Percentiles rank a stretch among this genome's conserved stretches.
Conservation (phyloP, 1,139 yeast genomes). For the Kodamaea derodonti region DNA sequence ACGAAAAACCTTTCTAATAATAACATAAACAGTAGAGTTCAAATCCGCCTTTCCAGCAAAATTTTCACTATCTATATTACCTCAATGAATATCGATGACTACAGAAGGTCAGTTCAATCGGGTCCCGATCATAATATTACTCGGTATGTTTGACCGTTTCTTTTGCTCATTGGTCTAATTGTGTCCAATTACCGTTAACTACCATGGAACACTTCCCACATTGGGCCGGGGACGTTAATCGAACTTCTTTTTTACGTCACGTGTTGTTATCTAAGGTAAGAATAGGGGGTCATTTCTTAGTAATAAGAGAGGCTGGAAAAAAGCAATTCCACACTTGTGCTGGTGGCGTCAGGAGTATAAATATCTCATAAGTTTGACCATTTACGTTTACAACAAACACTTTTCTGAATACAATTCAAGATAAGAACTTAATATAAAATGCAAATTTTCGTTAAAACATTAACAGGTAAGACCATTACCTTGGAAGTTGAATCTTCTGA, state of each 20-base stretch:
- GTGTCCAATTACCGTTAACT: neutral
- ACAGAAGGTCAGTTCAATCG: too few species aligned
- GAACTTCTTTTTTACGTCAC: neutral
- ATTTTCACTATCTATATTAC: too few species aligned
- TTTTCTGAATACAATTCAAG: neutral
- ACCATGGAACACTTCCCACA: neutral
- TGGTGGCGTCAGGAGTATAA: neutral
- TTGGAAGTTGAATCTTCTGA: conserved; percentile 70
- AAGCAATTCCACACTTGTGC: neutral
- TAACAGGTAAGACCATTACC: conserved; percentile 70
- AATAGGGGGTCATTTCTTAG: neutral
- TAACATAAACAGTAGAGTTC: too few species aligned
- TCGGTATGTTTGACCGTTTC: neutral
- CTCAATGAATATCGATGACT: too few species aligned
- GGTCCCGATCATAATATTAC: too few species aligned
- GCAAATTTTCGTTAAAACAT: conserved; percentile 47
- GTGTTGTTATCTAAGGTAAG: neutral
- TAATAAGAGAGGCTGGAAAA: neutral
- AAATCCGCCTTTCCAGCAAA: too few species aligned
- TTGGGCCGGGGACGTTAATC: neutral
- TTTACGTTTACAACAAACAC: neutral
- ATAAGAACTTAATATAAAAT: conserved; percentile 19
- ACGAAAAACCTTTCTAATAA: too few species aligned
- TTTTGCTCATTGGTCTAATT: neutral
- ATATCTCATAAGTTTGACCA: neutral